A percentile compares a stretch with the other conserved stretches of the same genome.
Conservation (phyloP, 257 asterid genomes). For the Petunia axillaris region DNA sequence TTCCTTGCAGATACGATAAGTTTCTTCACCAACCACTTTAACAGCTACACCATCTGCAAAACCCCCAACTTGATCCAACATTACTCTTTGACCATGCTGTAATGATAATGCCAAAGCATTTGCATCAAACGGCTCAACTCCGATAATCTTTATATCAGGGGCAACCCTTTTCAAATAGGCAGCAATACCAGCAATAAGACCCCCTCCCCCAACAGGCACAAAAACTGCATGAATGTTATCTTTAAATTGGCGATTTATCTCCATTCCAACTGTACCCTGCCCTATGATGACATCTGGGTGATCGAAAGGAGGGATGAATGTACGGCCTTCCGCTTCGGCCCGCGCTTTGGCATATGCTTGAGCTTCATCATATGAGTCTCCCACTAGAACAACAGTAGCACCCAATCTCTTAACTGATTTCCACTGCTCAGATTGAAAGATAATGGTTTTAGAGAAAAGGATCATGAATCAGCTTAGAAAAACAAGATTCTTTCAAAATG, state of each 20-base stretch:
- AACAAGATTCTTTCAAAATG: not conserved
- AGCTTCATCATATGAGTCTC: slow-evolving; percentile 94
- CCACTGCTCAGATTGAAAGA: slow-evolving; percentile 56
- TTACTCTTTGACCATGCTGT: slow-evolving; percentile 74
- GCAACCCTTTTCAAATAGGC: slow-evolving; percentile 87
- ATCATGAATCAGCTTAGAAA: not conserved
- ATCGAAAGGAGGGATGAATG: slow-evolving; percentile 95
- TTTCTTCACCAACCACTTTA: slow-evolving; percentile 92
- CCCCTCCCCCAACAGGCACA: slow-evolving; percentile 99
- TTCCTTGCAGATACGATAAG: slow-evolving; percentile 76
- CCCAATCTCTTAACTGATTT: slow-evolving; percentile 84
- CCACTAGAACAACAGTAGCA: slow-evolving; percentile 84
- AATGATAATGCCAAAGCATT: slow-evolving; percentile 93
- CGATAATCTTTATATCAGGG: slow-evolving; percentile 83
- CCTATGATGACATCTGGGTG: slow-evolving; percentile 92
- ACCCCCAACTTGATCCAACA: slow-evolving; percentile 92
- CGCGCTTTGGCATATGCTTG: slow-evolving; percentile 79
- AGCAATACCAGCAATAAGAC: slow-evolving; percentile 97
- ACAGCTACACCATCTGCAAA: slow-evolving; percentile 99
- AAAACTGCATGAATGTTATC: slow-evolving; percentile 76
- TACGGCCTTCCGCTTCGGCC: slow-evolving; percentile 67
- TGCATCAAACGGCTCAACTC: slow-evolving; percentile 94
- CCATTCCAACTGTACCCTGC: slow-evolving; percentile 98
- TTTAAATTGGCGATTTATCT: slow-evolving; percentile 74
- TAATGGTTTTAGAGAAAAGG: slow-evolving; percentile 1